These are phyloP conservation scores for Conticribra weissflogii DNA, from an alignment of 108 stramenopile genomes.

Conservation along the genomic window DNA sequence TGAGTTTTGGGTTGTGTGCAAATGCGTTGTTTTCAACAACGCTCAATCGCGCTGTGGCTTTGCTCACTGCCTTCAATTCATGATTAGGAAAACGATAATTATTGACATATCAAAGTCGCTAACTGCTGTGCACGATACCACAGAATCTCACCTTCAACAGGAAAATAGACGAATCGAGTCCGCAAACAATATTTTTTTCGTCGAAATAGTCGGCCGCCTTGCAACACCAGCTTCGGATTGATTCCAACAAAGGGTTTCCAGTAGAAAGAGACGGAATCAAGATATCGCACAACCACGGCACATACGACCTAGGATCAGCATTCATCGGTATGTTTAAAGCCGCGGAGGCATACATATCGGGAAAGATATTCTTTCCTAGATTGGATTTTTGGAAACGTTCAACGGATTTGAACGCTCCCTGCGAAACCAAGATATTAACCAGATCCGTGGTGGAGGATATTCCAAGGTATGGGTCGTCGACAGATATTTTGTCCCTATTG, in stretches of 20 bases:
- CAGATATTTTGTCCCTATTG: slow-evolving; percentile 14
- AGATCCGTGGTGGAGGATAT: slow-evolving; percentile 35
- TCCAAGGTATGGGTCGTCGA: slow-evolving; percentile 41
- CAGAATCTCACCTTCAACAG: slow-evolving; percentile 49
- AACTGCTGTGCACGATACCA: background rate
- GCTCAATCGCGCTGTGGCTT: slow-evolving; percentile 31
- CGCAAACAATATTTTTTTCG: slow-evolving; percentile 36
- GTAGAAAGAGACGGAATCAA: slow-evolving; percentile 70
- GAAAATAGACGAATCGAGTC: slow-evolving; percentile 64
- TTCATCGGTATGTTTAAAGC: slow-evolving; percentile 47
- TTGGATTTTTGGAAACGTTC: slow-evolving; percentile 56
- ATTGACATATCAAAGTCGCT: background rate
- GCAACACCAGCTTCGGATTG: slow-evolving; percentile 69
- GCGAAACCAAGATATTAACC: slow-evolving; percentile 38
- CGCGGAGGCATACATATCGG: slow-evolving; percentile 52
- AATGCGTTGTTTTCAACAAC: slow-evolving; percentile 34
- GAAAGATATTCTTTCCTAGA: slow-evolving; percentile 34
- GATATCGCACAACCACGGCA: slow-evolving; percentile 54
- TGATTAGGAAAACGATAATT: background rate
- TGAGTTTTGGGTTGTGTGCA: slow-evolving; percentile 10
- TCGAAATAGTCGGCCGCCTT: slow-evolving; percentile 74
- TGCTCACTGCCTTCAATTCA: slow-evolving; percentile 24
- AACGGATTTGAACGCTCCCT: slow-evolving; percentile 53
- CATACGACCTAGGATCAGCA: slow-evolving; percentile 62
- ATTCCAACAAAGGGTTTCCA: slow-evolving; percentile 62